Base-by-base conservation (phyloP, 805 yeast genomes). In the Jamesozyma jinghongensis region DNA sequence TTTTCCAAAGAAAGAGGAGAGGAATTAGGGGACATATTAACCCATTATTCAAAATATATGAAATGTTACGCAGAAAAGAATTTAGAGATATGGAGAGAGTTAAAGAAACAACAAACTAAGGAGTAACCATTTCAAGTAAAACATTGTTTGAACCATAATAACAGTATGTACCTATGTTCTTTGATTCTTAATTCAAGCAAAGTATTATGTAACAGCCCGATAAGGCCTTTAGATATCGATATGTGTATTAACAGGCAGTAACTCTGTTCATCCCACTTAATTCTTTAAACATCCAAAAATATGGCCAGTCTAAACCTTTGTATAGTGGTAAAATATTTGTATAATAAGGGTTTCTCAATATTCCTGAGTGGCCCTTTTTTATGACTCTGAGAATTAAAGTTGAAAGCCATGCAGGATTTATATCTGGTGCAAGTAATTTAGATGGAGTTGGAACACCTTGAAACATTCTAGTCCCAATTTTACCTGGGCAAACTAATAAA, bases 401-500 rank as follows among this genome's bases (percentile, higher is more conserved):
- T 0, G 96, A 94, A 13, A 87, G 80, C 45, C 69, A 69, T 7
- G 52, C 54, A 0, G 92, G 87, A 14, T 81, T 80, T 29, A 88
- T 66, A 44, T 82, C 84, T 0, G 97, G 97, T 0, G 97, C 97
- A 6, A 88, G 57, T 4, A 81, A 48, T 3, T 70, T 64, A 10
- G 84, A 78, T 0, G 97, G 96, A 0, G 95, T 81, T 25, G 61
- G 46, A 5, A 90, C 84, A 2, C 79, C 78, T 14, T 67, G 66
- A 57, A 90, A 90, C 85, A 90, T 73, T 2, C 57, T 52, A 0
- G 97, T 86, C 37, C 70, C 73, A 46, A 90, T 59, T 56, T 90
- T 97, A 0, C 97, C 97, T 0, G 96, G 94, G 49, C 92, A 80
- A 0, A 90, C 70, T 28, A 90, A 65, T 41, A 90, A 63, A 0